Conservation (phyloP, 768 basidiomycete genomes). For the Lentinus tigrinus region DNA sequence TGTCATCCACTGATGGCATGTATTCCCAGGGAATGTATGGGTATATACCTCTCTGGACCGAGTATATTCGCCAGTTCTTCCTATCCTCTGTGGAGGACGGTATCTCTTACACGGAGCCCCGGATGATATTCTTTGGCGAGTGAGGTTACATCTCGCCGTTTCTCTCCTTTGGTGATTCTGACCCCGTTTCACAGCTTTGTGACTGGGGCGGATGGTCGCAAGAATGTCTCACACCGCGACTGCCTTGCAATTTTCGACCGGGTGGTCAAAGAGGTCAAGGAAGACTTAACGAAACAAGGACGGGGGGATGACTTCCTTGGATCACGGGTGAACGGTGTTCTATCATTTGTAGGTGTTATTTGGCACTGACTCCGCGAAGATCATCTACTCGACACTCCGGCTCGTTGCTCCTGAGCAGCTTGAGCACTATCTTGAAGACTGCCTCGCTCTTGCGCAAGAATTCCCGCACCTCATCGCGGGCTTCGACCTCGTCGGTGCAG, state of each 20-base stretch:
- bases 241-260: constrained; percentile 55
- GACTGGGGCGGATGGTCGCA: constrained; percentile 53
- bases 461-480: constrained; percentile 75
- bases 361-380: constrained; percentile 38
- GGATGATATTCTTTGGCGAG: constrained; percentile 64
- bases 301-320: constrained; percentile 64
- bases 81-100: constrained; percentile 64
- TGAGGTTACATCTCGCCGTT: constrained; percentile 21
- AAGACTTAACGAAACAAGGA: constrained; percentile 48
- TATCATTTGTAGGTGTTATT: no score
- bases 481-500: constrained; percentile 78
- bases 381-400: constrained; percentile 70
- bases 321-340: constrained; percentile 20
- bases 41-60: constrained; percentile 56
- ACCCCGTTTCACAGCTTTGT: constrained; percentile 42
- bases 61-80: constrained; percentile 65
- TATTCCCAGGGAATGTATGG: constrained; percentile 34
- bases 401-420: constrained; percentile 54
- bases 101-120: constrained; percentile 66
- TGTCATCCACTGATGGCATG: neutral
- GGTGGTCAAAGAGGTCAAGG: constrained; percentile 52
- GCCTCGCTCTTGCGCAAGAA: constrained; percentile 67
- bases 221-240: constrained; percentile 57
- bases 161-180: neutral
- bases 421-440: constrained; percentile 70